phyloP scores from a whole-genome alignment of 2,329 filamentous ascomycete genomes.

The Apiospora marii region DNA sequence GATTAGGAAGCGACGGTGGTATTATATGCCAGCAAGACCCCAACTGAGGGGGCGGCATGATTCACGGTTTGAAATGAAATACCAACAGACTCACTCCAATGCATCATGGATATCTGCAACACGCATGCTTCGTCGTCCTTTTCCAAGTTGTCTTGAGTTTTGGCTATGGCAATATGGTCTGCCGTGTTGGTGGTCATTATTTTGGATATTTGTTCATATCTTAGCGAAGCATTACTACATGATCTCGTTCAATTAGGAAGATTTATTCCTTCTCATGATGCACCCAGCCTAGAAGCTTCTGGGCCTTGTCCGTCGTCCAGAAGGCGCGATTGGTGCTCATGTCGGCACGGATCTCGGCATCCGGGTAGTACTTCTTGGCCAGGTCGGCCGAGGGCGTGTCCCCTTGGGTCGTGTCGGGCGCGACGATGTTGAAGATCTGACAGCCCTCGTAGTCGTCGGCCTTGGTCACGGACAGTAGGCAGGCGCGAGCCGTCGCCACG shows the following conservation, averaged over 20 bases:
- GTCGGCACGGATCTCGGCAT: constrained; percentile 36
- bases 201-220: not conserved
- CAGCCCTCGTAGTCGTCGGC: constrained; percentile 42
- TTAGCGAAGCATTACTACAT: not conserved
- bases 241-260: constrained; percentile 29
- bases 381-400: constrained; percentile 34
- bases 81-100: not conserved
- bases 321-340: constrained; percentile 37
- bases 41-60: not conserved
- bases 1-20: not conserved
- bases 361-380: constrained; percentile 37
- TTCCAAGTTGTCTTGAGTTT: not conserved
- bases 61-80: not conserved
- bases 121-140: not conserved
- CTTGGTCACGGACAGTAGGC: constrained; percentile 43
- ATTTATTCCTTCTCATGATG: constrained; percentile 37
- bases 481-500: constrained; percentile 45
- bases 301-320: constrained; percentile 34
- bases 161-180: not conserved
- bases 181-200: not conserved
- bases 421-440: constrained; percentile 46
- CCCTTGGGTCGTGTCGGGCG: constrained; percentile 40
- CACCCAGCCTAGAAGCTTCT: constrained; percentile 30
- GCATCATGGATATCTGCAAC: not conserved
- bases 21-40: not conserved